Percentiles rank a stretch among this genome's conserved stretches.
Evolutionary conservation across 352 stramenopile genomes (phyloP).

Genomic region (Phytophthora uliginosa): DNA sequence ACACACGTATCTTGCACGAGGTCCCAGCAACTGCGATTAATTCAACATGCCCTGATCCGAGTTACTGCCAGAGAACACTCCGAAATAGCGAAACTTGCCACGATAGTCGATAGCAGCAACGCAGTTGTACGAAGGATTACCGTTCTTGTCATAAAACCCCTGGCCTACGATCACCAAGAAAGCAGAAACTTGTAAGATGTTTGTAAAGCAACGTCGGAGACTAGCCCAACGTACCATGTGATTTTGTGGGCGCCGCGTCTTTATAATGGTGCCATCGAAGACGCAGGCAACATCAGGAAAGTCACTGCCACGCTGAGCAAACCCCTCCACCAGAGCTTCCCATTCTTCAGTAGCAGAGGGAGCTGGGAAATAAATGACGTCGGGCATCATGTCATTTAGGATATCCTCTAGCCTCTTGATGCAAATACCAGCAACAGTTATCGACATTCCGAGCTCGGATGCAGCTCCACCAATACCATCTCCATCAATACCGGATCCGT

Average conservation of each 20-base stretch:
- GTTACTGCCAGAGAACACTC: constrained; percentile 14
- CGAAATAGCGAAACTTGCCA: constrained; percentile 6
- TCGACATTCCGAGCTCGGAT: background rate
- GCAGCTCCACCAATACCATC: background rate
- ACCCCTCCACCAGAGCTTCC: constrained; percentile 2
- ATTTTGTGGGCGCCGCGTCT: background rate
- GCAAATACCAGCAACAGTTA: background rate
- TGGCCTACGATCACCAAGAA: background rate
- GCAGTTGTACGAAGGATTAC: constrained; percentile 8
- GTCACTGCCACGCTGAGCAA: constrained; percentile 1
- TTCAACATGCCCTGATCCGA: constrained; percentile 24
- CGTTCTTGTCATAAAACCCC: constrained; percentile 5
- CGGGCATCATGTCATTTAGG: constrained; percentile 10
- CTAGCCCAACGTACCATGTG: background rate
- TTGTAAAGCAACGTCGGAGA: background rate
- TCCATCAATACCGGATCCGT: background rate
- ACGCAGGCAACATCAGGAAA: constrained; percentile 25
- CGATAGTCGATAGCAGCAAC: constrained; percentile 5
- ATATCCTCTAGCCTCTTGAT: constrained; percentile 13
- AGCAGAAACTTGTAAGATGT: no score
- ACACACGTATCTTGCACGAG: background rate
- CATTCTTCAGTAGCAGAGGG: constrained; percentile 5
- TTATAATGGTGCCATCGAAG: constrained; percentile 18
- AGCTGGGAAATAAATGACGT: constrained; percentile 9
- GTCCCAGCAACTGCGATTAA: constrained; percentile 8